These are phyloP conservation scores for Penicillium pulvis DNA, from an alignment of 495 filamentous ascomycete genomes.

Conservation along the genomic window DNA sequence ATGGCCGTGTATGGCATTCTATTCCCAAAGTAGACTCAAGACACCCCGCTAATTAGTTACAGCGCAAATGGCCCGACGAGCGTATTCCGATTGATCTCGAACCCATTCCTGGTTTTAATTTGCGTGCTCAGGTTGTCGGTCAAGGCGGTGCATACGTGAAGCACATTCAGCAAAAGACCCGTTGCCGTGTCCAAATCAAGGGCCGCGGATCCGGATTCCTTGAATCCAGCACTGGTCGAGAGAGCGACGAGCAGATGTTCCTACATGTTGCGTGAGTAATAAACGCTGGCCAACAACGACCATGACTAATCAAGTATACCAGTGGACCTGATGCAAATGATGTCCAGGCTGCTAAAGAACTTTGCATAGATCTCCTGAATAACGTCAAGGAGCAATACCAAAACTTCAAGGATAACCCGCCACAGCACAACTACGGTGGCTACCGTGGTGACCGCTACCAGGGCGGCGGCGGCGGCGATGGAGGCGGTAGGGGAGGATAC, in stretches of 20 bases:
- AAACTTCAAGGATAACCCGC: conserved; percentile 81
- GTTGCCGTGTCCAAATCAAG: conserved; percentile 96
- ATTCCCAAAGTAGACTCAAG: background rate
- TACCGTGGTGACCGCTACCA: conserved; percentile 35
- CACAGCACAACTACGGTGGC: conserved; percentile 61
- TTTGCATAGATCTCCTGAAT: conserved; percentile 81
- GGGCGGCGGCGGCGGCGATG: conserved; percentile 25
- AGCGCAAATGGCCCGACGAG: conserved; percentile 99
- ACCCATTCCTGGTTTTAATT: conserved; percentile 91
- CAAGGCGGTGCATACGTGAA: conserved; percentile 94
- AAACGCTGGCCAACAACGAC: background rate
- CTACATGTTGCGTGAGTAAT: conserved; percentile 83
- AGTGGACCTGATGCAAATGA: conserved; percentile 86
- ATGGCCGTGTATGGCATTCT: conserved; percentile 70
- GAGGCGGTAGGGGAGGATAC: conserved; percentile 14
- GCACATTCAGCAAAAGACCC: conserved; percentile 92
- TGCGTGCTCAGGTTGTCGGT: conserved; percentile 92
- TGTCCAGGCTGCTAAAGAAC: conserved; percentile 82
- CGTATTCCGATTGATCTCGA: conserved; percentile 89
- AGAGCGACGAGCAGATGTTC: conserved; percentile 95
- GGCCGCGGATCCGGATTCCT: conserved; percentile 95
- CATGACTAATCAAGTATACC: conserved; percentile 32
- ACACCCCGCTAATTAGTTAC: conserved; percentile 28
- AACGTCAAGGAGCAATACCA: conserved; percentile 88
- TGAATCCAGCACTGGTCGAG: conserved; percentile 75